Evolutionary conservation across 169 alveolate species (phyloP), one percentile per base, ranked within the genome.

Genomic region (Cryptosporidium ubiquitum): DNA sequence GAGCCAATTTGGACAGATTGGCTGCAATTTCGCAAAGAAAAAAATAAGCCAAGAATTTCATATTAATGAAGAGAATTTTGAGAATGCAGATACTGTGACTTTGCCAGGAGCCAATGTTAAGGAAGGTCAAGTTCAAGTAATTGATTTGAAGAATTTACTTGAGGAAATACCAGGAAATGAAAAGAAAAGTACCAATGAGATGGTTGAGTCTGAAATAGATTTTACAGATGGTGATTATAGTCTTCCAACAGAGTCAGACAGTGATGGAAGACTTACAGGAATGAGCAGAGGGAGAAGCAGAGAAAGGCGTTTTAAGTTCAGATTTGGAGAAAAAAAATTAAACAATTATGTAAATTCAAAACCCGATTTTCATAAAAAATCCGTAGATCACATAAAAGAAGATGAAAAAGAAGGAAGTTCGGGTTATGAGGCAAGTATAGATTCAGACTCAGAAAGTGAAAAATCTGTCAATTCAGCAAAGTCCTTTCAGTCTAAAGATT

Each of bases 241-340:
- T 69, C 60, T 49, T 69, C 84, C 84, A 2, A 44, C 35, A 7
- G 64, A 69, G 26, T 69, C 84, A 69, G 14, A 23, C 14, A 44
- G 84, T 7, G 40, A 69, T 69, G 84, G 61, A 2, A 69, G 84
- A 29, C n/a, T 23, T 16, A 23, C 57, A n/a, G 61, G 61, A 23
- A 26, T 33, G 37, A 69, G 61, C 6, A 69, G 84, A 69, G 84
- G 84, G 3, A 69, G 84, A 40, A 69, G 84, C 26, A 69, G 84
- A 44, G 18, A 26, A 12, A 35, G 61, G 6, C 57, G 0, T 6
- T 69, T 69, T 40, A 69, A 69, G 84, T 23, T 16, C 4, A 69
- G 84, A 40, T 23, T 20, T 16, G 84, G 84, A 42, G 84, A 69
- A 40, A 39, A 47, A n/a, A 26, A 9, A 31, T 9, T 29, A 9